A percentile compares a stretch with the other conserved stretches of the same genome.
Conservation (phyloP, 352 stramenopile species). For the Pythium aquatile region DNA sequence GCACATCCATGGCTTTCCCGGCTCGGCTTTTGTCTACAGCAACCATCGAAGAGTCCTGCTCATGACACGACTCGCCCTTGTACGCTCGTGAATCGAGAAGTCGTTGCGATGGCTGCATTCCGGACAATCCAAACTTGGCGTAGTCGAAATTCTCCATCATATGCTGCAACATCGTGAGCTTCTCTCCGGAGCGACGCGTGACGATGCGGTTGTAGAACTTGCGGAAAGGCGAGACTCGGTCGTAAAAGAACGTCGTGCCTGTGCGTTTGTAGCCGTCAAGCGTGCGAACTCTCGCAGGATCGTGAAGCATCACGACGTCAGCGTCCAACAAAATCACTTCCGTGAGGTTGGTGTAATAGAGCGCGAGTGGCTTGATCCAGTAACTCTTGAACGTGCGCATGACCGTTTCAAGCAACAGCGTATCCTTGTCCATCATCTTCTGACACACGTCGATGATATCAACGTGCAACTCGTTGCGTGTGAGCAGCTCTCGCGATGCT, state of each 20-base stretch:
- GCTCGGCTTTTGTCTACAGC: conserved; percentile 47
- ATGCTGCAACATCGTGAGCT: conserved; percentile 39
- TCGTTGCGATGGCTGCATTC: conserved; percentile 19
- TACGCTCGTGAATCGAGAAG: conserved; percentile 40
- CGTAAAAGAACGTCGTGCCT: conserved; percentile 73
- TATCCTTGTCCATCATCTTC: conserved; percentile 30
- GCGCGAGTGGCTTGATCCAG: conserved; percentile 66
- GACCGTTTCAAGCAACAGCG: conserved; percentile 17
- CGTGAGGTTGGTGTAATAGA: conserved; percentile 50
- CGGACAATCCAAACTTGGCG: conserved; percentile 34
- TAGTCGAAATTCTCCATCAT: conserved; percentile 63
- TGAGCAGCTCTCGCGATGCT: conserved; percentile 39
- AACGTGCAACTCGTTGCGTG: conserved; percentile 36
- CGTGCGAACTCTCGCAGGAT: conserved; percentile 39
- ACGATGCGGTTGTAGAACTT: conserved; percentile 37
- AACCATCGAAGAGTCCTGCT: conserved; percentile 66
- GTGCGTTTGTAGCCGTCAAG: conserved; percentile 46
- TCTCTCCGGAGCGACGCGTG: conserved; percentile 24
- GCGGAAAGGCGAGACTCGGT: conserved; percentile 53
- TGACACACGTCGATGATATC: conserved; percentile 65
- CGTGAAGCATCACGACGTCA: conserved; percentile 48
- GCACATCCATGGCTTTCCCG: conserved; percentile 38
- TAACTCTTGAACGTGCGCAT: conserved; percentile 56
- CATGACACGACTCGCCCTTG: conserved; percentile 43
- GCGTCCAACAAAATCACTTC: conserved; percentile 63